phyloP scores from a whole-genome alignment of 192 early-diverging fungal species.

The Chytriomyces sp. region DNA sequence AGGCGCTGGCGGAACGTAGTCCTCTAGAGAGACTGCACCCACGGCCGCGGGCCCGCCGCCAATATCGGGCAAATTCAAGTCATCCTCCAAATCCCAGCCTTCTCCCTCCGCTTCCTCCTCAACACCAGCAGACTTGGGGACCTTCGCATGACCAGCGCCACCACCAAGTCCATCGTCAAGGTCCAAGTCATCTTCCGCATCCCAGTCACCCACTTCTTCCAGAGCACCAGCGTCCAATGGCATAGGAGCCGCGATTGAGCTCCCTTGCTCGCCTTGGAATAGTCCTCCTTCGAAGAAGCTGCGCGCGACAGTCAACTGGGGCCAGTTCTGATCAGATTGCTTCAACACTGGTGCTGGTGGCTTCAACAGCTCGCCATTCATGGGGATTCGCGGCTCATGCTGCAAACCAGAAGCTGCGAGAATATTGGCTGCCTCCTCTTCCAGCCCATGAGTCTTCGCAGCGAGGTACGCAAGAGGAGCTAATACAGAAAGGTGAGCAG shows the following conservation, averaged over 20 bases:
- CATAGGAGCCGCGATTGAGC: conserved; percentile 59
- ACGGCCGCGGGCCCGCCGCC: conserved; percentile 63
- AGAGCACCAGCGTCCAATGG: conserved; percentile 55
- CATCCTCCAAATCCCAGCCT: conserved; percentile 85
- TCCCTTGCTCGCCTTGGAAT: conserved; percentile 8
- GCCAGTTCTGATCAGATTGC: conserved; percentile 88
- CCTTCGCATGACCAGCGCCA: conserved; percentile 19
- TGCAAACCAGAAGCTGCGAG: conserved; percentile 64
- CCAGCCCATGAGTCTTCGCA: conserved; percentile 86
- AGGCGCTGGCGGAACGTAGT: conserved; percentile 74
- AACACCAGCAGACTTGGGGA: conserved; percentile 40
- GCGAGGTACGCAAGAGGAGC: conserved; percentile 90
- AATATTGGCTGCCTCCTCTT: conserved; percentile 83
- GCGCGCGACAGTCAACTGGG: conserved; percentile 79
- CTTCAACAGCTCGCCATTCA: conserved; percentile 60
- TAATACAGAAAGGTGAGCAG: conserved; percentile 26
- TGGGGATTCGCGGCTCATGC: conserved; percentile 50
- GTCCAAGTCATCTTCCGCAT: conserved; percentile 75
- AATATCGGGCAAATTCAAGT: conserved; percentile 68
- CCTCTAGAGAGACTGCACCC: conserved; percentile 50
- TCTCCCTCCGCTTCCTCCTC: conserved; percentile 52
- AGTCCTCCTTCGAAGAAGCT: conserved; percentile 79
- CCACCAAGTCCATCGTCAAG: conserved; percentile 49
- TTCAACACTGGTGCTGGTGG: conserved; percentile 73
- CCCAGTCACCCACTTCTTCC: conserved; percentile 73